A percentile compares a stretch with the other conserved stretches of the same genome.
phyloP scores from a whole-genome alignment of 1,284 basidiomycete genomes.

The Pisolithus thermaeus region DNA sequence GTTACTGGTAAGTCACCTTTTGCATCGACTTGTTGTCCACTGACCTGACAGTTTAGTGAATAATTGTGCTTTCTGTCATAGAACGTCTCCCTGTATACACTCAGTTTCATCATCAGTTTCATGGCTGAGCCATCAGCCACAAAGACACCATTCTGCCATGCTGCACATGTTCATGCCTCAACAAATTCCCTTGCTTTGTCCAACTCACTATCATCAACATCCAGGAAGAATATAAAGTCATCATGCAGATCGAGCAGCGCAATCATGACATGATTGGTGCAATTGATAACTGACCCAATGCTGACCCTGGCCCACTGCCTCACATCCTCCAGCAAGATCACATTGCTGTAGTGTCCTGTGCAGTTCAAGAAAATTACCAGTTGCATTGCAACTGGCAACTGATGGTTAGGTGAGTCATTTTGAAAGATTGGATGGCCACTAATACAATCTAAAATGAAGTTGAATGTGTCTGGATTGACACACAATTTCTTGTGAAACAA shows the following conservation, averaged over 20 bases:
- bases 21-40: neutral
- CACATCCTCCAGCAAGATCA: slow-evolving; percentile 26
- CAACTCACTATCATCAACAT: neutral
- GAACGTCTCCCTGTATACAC: neutral
- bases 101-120: neutral
- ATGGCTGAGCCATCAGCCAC: neutral
- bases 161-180: neutral
- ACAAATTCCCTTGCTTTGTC: neutral
- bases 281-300: slow-evolving; percentile 1
- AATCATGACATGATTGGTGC: slow-evolving; percentile 1
- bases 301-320: slow-evolving; percentile 23
- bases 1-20: too few species aligned
- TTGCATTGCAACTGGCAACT: too few species aligned
- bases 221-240: neutral
- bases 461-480: neutral
- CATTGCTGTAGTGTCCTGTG: slow-evolving; percentile 3
- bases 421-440: neutral
- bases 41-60: slow-evolving; percentile 5
- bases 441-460: neutral
- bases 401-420: too few species aligned
- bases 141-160: slow-evolving; percentile 4
- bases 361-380: neutral
- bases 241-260: slow-evolving; percentile 2
- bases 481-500: neutral
- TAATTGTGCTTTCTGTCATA: too few species aligned